A percentile compares a stretch with the other conserved stretches of the same genome.
phyloP scores from a whole-genome alignment of 306 rosid species.

The Biancaea sappan region DNA sequence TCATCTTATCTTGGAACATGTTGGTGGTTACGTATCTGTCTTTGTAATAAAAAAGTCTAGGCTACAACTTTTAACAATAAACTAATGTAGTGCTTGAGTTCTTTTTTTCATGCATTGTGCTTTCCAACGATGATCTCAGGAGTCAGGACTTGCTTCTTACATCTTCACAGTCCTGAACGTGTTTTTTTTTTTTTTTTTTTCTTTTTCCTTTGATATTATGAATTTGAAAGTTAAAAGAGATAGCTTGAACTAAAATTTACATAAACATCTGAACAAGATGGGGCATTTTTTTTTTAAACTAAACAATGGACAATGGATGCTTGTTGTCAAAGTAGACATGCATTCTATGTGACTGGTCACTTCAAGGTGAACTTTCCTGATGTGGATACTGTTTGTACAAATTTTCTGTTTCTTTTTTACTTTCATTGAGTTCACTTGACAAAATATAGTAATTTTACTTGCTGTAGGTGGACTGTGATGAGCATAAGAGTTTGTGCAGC shows the following conservation, averaged over 20 bases:
- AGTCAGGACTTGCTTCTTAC: not conserved
- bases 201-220: not conserved
- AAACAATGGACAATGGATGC: not conserved
- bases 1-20: not conserved
- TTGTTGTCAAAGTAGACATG: not conserved
- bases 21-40: not conserved
- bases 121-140: conserved; percentile 4
- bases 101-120: conserved; percentile 3
- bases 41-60: not conserved
- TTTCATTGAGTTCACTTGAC: conserved; percentile 13
- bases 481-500: conserved; percentile 48
- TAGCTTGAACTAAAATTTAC: not conserved
- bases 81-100: not conserved
- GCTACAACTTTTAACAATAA: conserved; percentile 22
- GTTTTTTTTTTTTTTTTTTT: not conserved
- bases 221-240: not conserved
- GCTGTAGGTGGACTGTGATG: conserved; percentile 69
- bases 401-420: conserved; percentile 15
- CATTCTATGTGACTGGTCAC: not conserved
- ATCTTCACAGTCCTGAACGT: conserved; percentile 1
- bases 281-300: too few relatives aligned
- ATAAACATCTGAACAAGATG: not conserved
- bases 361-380: not conserved
- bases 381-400: not conserved
- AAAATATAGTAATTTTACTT: not conserved